These are phyloP conservation scores for Mycena rebaudengoi DNA, from an alignment of 768 basidiomycete genomes.

Conservation along the genomic window DNA sequence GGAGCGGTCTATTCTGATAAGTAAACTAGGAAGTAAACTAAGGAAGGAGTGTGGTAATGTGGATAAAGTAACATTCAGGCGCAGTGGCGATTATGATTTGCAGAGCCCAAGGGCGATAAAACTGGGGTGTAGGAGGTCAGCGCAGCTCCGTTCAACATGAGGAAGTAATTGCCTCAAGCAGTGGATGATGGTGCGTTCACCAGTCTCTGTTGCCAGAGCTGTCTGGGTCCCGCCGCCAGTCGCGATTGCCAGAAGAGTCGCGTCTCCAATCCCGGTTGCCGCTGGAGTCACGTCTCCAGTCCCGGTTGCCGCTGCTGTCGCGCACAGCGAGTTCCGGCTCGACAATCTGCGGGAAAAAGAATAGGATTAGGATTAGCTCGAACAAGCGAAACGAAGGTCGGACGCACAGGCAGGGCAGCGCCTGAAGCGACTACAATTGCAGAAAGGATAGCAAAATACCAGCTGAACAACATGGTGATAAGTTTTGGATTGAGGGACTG, in stretches of 20 bases:
- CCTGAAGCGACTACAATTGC: constrained; percentile 42
- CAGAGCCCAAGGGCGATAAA: too few relatives aligned
- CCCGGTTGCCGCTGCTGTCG: constrained; percentile 7
- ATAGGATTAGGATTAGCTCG: neutral
- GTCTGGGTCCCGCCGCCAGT: constrained; percentile 29
- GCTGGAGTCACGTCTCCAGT: constrained; percentile 21
- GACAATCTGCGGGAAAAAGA: constrained; percentile 26
- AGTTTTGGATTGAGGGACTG: constrained; percentile 24
- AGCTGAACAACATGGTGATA: constrained; percentile 43
- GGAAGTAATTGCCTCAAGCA: neutral
- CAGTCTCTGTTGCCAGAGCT: constrained; percentile 32
- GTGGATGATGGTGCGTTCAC: constrained; percentile 25
- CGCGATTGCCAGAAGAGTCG: constrained; percentile 25
- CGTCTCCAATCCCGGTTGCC: constrained; percentile 31
- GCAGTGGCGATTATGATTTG: too few relatives aligned
- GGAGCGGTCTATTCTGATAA: too few relatives aligned
- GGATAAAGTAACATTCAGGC: constrained; percentile 13
- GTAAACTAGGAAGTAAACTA: too few relatives aligned
- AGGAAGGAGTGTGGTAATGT: too few relatives aligned
- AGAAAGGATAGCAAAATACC: constrained; percentile 44
- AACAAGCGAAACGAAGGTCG: constrained; percentile 2
- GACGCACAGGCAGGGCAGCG: constrained; percentile 49
- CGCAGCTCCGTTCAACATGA: neutral
- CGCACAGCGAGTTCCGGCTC: constrained; percentile 26
- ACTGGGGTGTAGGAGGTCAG: neutral